Evolutionary conservation across 139 green algal species (phyloP), one percentile per base, ranked within the genome.

Genomic region (Deuterostichococcus epilithicus): DNA sequence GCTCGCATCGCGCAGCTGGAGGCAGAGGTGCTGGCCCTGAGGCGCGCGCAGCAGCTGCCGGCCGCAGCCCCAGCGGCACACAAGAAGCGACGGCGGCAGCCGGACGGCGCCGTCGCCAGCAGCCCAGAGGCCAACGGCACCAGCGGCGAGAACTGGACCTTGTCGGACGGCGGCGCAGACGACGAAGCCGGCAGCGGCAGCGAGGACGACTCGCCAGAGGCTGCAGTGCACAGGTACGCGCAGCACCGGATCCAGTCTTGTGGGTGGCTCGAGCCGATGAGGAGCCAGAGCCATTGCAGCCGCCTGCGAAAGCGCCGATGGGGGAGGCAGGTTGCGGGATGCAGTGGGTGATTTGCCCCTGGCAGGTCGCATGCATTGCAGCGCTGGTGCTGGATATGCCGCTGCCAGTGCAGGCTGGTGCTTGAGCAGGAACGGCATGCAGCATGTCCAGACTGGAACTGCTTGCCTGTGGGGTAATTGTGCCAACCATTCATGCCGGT

Each of bases 1-100:
- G 75, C 79, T 3, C 77, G 83, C 23, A 91, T 95, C 33, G 81
- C 85, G 0, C 74, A 88, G 32, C 83, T 95, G 38, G 86, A 95
- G 81, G 60, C 74, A 10, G 85, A 95, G 79, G 65, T 93, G 38
- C 76, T 81, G 32, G 74, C 81, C 18, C 79, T 86, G 39, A 81
- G 81, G 45, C 72, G 86, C 80, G 76, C 86, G n/a, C 38, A 33
- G 0, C 74, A 59, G 6, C 72, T 52, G 18, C 34, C 6, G 34
- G n/a, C 8, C 20, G 10, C 52, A 63, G 20, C 52, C 52, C 20
- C 13, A 28, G 52, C 52, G 18, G 18, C 8, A 25, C 10, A 28
- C 20, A 20, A 63, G 18, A 63, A 63, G 52, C 52, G 52, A 13
- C 63, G 72, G 65, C 30, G 65, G 35, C 75, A 78, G 52, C 18